phyloP scores from a whole-genome alignment of 345 rosid species.

The Atalantia buxifolia region DNA sequence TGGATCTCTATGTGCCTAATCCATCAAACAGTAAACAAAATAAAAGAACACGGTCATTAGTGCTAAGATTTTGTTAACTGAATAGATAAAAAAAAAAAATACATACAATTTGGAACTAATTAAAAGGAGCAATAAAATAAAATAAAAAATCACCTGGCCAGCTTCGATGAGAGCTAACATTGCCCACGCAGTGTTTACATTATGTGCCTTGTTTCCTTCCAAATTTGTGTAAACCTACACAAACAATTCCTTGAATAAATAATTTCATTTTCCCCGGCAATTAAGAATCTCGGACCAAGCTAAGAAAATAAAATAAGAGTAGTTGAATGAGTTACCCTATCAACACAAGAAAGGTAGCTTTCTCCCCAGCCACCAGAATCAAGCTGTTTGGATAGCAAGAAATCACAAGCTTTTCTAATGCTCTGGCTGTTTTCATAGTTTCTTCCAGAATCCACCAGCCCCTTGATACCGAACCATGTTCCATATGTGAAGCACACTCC shows the following conservation, averaged over 20 bases:
- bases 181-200: slow-evolving; percentile 78
- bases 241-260: not conserved
- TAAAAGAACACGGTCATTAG: not conserved
- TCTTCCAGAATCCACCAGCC: slow-evolving; percentile 45
- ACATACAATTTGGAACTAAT: not conserved
- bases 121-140: not conserved
- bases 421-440: slow-evolving; percentile 29
- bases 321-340: slow-evolving; percentile 29
- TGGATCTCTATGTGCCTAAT: slow-evolving; percentile 48
- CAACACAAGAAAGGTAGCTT: slow-evolving; percentile 61
- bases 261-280: not conserved
- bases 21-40: not conserved
- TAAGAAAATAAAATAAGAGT: not conserved
- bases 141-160: slow-evolving; percentile 45
- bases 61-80: not conserved
- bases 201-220: slow-evolving; percentile 41
- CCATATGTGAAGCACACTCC: slow-evolving; percentile 80
- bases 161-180: slow-evolving; percentile 60
- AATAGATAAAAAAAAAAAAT: no score
- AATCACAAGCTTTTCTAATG: slow-evolving; percentile 53
- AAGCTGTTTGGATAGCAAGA: slow-evolving; percentile 56
- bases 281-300: not conserved
- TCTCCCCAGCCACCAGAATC: slow-evolving; percentile 74
- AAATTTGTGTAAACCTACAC: slow-evolving; percentile 47
- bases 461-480: slow-evolving; percentile 75